A percentile compares a stretch with the other conserved stretches of the same genome.
These are phyloP conservation scores for Truncatella angustata DNA, from an alignment of 2,329 filamentous ascomycete species.

Conservation along the genomic window DNA sequence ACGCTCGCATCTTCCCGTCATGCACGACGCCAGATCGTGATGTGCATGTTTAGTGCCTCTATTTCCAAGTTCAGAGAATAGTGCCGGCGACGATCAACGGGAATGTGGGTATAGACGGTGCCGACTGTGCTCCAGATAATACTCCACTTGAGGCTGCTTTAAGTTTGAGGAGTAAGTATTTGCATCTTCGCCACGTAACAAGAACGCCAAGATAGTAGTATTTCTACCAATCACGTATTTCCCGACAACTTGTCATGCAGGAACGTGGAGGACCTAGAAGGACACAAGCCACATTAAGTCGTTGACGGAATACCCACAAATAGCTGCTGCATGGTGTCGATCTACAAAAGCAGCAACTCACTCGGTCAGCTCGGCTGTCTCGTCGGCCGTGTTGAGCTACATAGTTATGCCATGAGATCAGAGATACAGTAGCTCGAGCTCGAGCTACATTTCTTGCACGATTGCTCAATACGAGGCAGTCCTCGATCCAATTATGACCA, in stretches of 20 bases:
- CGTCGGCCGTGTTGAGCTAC: too few relatives aligned
- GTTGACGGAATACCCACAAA: neutral
- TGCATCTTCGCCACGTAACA: neutral
- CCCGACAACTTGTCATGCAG: neutral
- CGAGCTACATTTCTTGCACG: too few relatives aligned
- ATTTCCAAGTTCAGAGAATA: neutral
- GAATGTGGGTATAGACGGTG: neutral
- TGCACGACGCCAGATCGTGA: neutral
- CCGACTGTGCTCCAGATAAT: neutral
- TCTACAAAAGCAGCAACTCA: too few relatives aligned
- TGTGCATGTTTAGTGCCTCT: neutral
- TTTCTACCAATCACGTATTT: conserved; percentile 3
- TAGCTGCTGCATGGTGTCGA: too few relatives aligned
- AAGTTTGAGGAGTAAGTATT: neutral
- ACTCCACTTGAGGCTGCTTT: neutral
- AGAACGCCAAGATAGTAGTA: neutral
- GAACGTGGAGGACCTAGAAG: neutral
- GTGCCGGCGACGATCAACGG: neutral
- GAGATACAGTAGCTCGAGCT: too few relatives aligned
- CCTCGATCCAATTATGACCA: too few relatives aligned
- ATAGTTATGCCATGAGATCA: too few relatives aligned
- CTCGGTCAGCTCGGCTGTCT: too few relatives aligned
- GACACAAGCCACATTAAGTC: neutral
- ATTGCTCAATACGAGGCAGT: too few relatives aligned
- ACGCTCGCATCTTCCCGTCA: conserved; percentile 2